These are phyloP conservation scores for Microbotryum lychnidis-dioicae DNA, from an alignment of 1,284 basidiomycete species.

Conservation along the genomic window DNA sequence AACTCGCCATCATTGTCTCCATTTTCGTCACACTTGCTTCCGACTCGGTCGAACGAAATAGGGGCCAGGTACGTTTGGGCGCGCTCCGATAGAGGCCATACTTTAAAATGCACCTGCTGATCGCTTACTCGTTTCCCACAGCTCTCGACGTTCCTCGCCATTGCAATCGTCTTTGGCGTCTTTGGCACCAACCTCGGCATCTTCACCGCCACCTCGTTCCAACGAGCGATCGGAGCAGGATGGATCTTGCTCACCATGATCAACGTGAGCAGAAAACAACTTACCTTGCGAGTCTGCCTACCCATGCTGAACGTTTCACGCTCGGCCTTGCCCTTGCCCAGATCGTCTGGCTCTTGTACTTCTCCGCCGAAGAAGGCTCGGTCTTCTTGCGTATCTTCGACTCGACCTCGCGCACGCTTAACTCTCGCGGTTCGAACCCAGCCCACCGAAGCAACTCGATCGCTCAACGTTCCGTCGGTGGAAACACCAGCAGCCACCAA, in stretches of 20 bases:
- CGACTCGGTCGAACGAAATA: constrained; percentile 73
- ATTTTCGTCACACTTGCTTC: constrained; percentile 72
- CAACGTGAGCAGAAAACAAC: constrained; percentile 41
- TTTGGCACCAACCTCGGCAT: constrained; percentile 59
- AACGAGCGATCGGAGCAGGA: constrained; percentile 71
- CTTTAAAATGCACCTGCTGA: not conserved
- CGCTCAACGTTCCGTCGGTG: not conserved
- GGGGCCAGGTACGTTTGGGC: constrained; percentile 47
- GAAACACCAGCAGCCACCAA: too few relatives aligned
- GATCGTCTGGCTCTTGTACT: constrained; percentile 91
- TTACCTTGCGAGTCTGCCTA: not conserved
- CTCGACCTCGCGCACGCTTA: constrained; percentile 52
- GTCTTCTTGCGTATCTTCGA: constrained; percentile 75
- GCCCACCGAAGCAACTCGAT: not conserved
- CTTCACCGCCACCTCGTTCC: constrained; percentile 43
- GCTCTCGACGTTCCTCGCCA: constrained; percentile 74
- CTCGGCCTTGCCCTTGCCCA: constrained; percentile 38
- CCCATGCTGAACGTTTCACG: not conserved
- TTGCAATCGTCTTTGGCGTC: constrained; percentile 81
- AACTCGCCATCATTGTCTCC: constrained; percentile 70
- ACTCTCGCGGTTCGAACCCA: constrained; percentile 1
- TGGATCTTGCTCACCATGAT: constrained; percentile 88
- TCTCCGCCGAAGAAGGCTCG: constrained; percentile 91
- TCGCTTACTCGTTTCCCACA: constrained; percentile 44
- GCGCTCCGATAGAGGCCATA: not conserved